A percentile compares a stretch with the other conserved stretches of the same genome.
phyloP scores from a whole-genome alignment of 2,329 filamentous ascomycete genomes.

The Neonectria hederae region DNA sequence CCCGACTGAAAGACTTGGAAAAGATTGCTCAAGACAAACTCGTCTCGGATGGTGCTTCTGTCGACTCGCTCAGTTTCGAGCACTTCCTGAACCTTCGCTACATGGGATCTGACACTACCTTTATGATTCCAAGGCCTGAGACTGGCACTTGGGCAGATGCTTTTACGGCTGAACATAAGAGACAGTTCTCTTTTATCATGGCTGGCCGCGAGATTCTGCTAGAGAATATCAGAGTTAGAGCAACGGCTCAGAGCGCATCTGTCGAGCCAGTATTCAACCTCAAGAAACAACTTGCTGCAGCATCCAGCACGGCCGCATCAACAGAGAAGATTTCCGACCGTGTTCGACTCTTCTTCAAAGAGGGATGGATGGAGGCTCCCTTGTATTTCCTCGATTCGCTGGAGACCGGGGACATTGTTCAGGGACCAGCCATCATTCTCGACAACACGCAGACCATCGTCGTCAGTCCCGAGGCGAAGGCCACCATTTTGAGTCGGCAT shows the following conservation, averaged over 20 bases:
- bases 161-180: slow-evolving; percentile 75
- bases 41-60: slow-evolving; percentile 45
- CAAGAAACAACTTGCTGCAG: neutral
- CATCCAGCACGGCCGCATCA: neutral
- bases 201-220: slow-evolving; percentile 5
- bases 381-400: slow-evolving; percentile 38
- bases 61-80: slow-evolving; percentile 52
- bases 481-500: slow-evolving; percentile 46
- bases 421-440: slow-evolving; percentile 63
- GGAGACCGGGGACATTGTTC: slow-evolving; percentile 18
- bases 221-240: slow-evolving; percentile 9
- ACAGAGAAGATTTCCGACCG: neutral
- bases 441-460: slow-evolving; percentile 79
- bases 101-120: slow-evolving; percentile 52
- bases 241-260: slow-evolving; percentile 12
- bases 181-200: slow-evolving; percentile 73
- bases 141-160: slow-evolving; percentile 54
- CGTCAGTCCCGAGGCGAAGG: slow-evolving; percentile 58
- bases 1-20: slow-evolving; percentile 24
- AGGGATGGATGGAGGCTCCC: slow-evolving; percentile 37
- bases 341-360: slow-evolving; percentile 3
- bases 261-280: slow-evolving; percentile 8
- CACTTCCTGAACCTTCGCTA: slow-evolving; percentile 56
- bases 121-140: slow-evolving; percentile 47
- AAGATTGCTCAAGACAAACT: slow-evolving; percentile 10